Evolutionary conservation across 495 filamentous ascomycete species (phyloP).

Genomic region (Ramalina peruviana): DNA sequence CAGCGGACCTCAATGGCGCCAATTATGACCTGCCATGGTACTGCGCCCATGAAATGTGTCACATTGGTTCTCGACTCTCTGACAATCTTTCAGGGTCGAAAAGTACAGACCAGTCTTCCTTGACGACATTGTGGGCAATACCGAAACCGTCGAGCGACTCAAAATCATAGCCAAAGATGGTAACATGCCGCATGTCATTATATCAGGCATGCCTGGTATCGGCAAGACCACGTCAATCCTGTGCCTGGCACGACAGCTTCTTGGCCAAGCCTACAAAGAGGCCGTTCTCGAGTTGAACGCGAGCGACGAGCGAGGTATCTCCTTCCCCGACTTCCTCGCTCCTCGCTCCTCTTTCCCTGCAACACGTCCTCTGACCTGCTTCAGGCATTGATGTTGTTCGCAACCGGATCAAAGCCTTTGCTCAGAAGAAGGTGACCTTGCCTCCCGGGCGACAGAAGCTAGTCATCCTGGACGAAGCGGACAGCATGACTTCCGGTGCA

Average conservation of each 20-base stretch:
- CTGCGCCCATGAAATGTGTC: slow-evolving; percentile 1
- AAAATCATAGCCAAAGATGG: slow-evolving; percentile 99
- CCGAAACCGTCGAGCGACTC: slow-evolving; percentile 88
- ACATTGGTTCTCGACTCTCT: not conserved
- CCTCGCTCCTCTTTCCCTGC: not conserved
- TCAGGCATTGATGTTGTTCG: slow-evolving; percentile 90
- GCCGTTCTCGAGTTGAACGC: slow-evolving; percentile 94
- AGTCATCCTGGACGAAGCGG: slow-evolving; percentile 94
- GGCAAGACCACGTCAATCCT: slow-evolving; percentile 96
- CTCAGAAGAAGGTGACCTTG: slow-evolving; percentile 97
- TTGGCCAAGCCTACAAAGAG: slow-evolving; percentile 94
- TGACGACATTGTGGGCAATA: slow-evolving; percentile 95
- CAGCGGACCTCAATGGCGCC: slow-evolving; percentile 42
- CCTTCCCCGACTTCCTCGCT: not conserved
- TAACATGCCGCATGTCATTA: slow-evolving; percentile 99
- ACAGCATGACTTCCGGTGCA: slow-evolving; percentile 90
- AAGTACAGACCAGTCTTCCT: slow-evolving; percentile 93
- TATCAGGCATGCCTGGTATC: slow-evolving; percentile 97
- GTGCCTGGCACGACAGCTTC: slow-evolving; percentile 80
- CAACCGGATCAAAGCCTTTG: slow-evolving; percentile 97
- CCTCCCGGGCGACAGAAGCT: slow-evolving; percentile 86
- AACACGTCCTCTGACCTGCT: not conserved
- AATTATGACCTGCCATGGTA: slow-evolving; percentile 67
- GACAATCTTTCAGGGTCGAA: slow-evolving; percentile 54
- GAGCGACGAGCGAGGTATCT: slow-evolving; percentile 75